These are phyloP conservation scores for Mortierella hygrophila DNA, from an alignment of 192 early-diverging fungal genomes.

Conservation along the genomic window DNA sequence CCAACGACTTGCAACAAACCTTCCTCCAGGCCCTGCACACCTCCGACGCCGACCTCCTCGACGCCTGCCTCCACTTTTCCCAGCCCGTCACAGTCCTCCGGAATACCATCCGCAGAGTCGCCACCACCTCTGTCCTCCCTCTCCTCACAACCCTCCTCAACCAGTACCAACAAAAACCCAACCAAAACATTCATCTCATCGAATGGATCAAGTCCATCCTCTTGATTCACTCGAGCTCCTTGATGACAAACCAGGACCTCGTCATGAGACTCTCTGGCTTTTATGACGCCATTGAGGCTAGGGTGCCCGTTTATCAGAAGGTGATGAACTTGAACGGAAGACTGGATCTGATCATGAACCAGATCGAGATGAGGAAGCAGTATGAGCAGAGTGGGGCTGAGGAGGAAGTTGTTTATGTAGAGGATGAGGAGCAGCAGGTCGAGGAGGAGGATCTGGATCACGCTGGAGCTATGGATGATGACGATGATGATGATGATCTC, in stretches of 20 bases:
- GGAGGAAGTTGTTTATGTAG: neutral
- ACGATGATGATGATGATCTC: neutral
- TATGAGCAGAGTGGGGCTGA: neutral
- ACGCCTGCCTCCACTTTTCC: conserved; percentile 46
- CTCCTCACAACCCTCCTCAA: conserved; percentile 48
- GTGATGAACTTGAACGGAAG: conserved; percentile 56
- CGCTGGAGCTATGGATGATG: neutral
- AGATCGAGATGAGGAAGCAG: conserved; percentile 44
- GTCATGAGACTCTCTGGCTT: conserved; percentile 51
- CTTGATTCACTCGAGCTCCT: conserved; percentile 54
- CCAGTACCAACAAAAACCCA: conserved; percentile 52
- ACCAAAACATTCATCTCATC: conserved; percentile 30
- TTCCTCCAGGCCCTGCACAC: conserved; percentile 60
- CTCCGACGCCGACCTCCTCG: conserved; percentile 48
- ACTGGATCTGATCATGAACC: conserved; percentile 55
- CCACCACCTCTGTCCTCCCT: conserved; percentile 48
- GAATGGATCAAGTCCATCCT: conserved; percentile 58
- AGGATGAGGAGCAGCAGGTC: conserved; percentile 1
- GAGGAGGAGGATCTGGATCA: conserved; percentile 4
- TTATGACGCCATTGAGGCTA: conserved; percentile 52
- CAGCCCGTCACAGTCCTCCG: conserved; percentile 34
- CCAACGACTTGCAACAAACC: conserved; percentile 53
- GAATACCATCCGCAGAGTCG: conserved; percentile 53
- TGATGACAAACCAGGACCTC: conserved; percentile 59
- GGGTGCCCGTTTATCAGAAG: conserved; percentile 49